Evolutionary conservation across 2,329 filamentous ascomycete species (phyloP), one percentile per base, ranked within the genome.

Genomic region (Trichophyton equinum): DNA sequence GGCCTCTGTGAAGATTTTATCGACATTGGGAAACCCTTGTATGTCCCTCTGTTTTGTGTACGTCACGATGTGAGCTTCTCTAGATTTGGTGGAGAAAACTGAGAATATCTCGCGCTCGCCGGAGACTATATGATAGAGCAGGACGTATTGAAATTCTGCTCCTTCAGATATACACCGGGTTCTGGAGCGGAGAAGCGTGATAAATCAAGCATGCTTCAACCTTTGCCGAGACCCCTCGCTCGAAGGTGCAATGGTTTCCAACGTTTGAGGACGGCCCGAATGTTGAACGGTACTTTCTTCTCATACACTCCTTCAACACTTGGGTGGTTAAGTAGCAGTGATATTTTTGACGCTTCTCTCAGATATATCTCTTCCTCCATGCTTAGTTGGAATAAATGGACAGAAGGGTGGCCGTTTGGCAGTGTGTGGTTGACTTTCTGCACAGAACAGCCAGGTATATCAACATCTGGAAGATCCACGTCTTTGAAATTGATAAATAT

Each of bases 291-390:
- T 1, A 99, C 81, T 66, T 96, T 88, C 68, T 87, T 92, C 76
- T 99, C 95, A 69, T 99, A 99, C 13, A 99, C 91, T 33, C 95
- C 95, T 74, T 99, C 94, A 1, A 99, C 89, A 72, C 91, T 96
- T 0, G 91, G 84, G 70, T 99, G 91, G 64, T 92, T 91, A 77
- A 96, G 92, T 1, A 97, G 78, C 30, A 86, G 76, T 1, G 86
- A 84, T 63, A 97, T 86, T 70, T 91, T 95, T 64, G 91, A 87
- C 0, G 86, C 81, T 72, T 97, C 89, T 51, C 85, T 84, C 63
- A 96, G 84, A 74, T 95, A 99, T 0, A 88, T 81, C 61, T 94
- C 86, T 72, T 99, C 94, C 0, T 89, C 81, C 74, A 99, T 89
- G 0, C 87, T 91, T 42, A 99, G 80, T 76, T 91, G 95, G 81